Conservation (phyloP, 2,329 filamentous ascomycete genomes). For the Aspergillus melleus region DNA sequence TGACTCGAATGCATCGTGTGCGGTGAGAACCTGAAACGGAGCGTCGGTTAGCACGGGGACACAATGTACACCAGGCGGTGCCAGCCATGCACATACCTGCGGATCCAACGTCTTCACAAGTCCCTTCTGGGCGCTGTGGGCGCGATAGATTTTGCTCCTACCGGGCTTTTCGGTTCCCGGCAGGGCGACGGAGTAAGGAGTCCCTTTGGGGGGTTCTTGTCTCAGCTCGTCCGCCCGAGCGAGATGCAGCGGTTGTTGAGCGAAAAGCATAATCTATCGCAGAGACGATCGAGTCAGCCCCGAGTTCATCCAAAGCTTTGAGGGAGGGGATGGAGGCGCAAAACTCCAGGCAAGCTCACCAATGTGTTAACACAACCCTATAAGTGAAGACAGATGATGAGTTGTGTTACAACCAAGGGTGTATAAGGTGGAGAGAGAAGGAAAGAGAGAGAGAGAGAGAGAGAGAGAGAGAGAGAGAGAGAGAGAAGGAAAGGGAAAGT, state of each 20-base stretch:
- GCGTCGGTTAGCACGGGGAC: not conserved
- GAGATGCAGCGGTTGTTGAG: conserved; percentile 34
- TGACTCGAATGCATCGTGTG: conserved; percentile 78
- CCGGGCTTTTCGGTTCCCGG: conserved; percentile 72
- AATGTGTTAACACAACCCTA: too few species aligned
- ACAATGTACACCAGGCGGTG: too few species aligned
- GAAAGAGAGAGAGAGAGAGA: not conserved
- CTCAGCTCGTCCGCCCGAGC: conserved; percentile 53
- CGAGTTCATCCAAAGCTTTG: not conserved
- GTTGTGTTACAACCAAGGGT: not conserved
- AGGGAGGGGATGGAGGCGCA: not conserved
- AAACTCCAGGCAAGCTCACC: not conserved
- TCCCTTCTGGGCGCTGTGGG: conserved; percentile 74
- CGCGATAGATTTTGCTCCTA: conserved; percentile 75
- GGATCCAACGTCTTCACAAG: conserved; percentile 73
- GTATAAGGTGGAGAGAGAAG: not conserved
- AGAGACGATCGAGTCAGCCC: not conserved
- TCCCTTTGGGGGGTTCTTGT: conserved; percentile 67
- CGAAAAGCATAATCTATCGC: conserved; percentile 37
- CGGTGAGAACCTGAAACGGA: conserved; percentile 55
- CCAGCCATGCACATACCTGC: conserved; percentile 43
- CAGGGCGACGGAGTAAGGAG: conserved; percentile 75
- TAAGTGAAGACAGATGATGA: not conserved
- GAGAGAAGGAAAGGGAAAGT: not conserved
- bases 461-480: not conserved